These are phyloP conservation scores for Thermochaetoides thermophila DNA, from an alignment of 495 filamentous ascomycete species.

Conservation along the genomic window DNA sequence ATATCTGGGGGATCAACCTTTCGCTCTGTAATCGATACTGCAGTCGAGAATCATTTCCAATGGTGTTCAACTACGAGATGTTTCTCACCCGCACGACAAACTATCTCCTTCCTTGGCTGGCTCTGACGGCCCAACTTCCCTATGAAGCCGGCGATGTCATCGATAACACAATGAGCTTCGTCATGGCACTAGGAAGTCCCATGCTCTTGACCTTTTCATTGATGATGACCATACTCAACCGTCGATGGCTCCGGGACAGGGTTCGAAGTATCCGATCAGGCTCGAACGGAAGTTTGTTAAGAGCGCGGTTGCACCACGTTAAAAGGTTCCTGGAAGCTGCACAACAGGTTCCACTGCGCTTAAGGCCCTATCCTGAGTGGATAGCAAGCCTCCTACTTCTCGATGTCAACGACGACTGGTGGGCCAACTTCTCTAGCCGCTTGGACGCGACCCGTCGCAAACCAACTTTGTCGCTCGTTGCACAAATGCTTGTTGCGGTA, in stretches of 20 bases:
- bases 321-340: not conserved
- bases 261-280: not conserved
- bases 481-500: not conserved
- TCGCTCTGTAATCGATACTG: conserved; percentile 2
- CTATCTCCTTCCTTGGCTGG: conserved; percentile 4
- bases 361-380: not conserved
- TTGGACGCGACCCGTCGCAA: not conserved
- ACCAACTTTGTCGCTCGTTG: conserved; percentile 1
- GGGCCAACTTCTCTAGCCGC: not conserved
- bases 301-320: too few relatives aligned
- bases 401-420: not conserved
- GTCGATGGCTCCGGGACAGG: not conserved
- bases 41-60: not conserved
- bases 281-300: too few relatives aligned
- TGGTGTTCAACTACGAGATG: conserved; percentile 4
- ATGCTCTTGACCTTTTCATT: conserved; percentile 1
- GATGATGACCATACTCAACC: conserved; percentile 3
- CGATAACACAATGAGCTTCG: conserved; percentile 1
- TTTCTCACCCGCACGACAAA: conserved; percentile 3
- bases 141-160: conserved; percentile 1
- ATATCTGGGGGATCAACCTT: conserved; percentile 2
- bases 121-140: conserved; percentile 4
- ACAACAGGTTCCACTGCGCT: conserved; percentile 2
- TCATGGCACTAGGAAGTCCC: conserved; percentile 1
- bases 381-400: not conserved